Evolutionary conservation across 768 basidiomycete species (phyloP).

Genomic region (Agaricus blazei): DNA sequence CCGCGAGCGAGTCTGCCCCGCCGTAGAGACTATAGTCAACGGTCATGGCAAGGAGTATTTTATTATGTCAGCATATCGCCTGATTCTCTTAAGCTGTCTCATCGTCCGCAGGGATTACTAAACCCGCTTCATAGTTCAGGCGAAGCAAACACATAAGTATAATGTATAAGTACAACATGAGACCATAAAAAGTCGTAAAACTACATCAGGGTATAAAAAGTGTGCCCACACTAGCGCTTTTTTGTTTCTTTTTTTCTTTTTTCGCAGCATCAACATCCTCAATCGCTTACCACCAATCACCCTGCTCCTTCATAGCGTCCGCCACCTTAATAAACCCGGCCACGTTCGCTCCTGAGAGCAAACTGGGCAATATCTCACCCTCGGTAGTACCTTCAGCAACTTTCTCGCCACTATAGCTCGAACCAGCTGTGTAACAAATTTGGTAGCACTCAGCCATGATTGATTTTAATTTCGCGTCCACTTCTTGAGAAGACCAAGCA

Average conservation of each 20-base stretch:
- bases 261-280: background rate
- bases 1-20: slow-evolving; percentile 72
- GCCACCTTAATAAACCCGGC: slow-evolving; percentile 69
- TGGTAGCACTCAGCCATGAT: slow-evolving; percentile 69
- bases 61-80: too few species aligned
- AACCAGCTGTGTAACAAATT: slow-evolving; percentile 52
- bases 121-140: background rate
- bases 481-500: slow-evolving; percentile 56
- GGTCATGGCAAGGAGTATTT: too few species aligned
- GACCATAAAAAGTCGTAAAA: background rate
- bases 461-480: slow-evolving; percentile 61
- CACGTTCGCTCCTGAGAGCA: slow-evolving; percentile 67
- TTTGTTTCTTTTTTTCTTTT: background rate
- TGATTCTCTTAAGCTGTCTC: too few species aligned
- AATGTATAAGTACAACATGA: background rate
- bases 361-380: slow-evolving; percentile 37
- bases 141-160: background rate
- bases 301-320: slow-evolving; percentile 69
- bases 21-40: slow-evolving; percentile 74
- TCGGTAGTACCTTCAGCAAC: slow-evolving; percentile 23
- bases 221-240: too few species aligned
- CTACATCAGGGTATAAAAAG: background rate
- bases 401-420: slow-evolving; percentile 51
- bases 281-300: slow-evolving; percentile 64
- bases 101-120: background rate